These are phyloP conservation scores for Ascochyta viciae-villosae DNA, from an alignment of 2,329 filamentous ascomycete genomes.

Conservation along the genomic window DNA sequence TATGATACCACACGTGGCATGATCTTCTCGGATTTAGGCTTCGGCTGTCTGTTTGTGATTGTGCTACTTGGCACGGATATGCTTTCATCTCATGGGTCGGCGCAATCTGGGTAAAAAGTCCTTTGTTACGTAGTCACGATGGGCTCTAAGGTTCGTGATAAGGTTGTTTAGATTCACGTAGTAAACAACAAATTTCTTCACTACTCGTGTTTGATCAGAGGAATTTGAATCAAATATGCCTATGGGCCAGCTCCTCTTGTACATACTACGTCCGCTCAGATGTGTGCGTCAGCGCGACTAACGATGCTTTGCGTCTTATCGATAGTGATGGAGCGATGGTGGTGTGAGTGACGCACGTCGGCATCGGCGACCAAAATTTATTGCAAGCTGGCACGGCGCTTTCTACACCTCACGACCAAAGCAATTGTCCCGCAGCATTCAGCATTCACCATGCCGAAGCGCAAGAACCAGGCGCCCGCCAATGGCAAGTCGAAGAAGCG, in stretches of 20 bases:
- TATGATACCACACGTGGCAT: constrained; percentile 28
- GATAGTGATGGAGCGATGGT: constrained; percentile 15
- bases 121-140: constrained; percentile 11
- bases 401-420: background rate
- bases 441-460: constrained; percentile 43
- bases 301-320: background rate
- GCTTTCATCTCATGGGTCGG: constrained; percentile 19
- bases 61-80: constrained; percentile 21
- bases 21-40: constrained; percentile 18
- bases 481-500: constrained; percentile 53
- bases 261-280: too few species aligned
- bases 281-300: too few species aligned
- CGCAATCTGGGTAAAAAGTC: constrained; percentile 21
- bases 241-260: too few species aligned
- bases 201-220: background rate
- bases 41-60: constrained; percentile 15
- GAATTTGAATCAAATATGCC: too few species aligned
- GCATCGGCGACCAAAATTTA: constrained; percentile 13
- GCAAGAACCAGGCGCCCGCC: constrained; percentile 50
- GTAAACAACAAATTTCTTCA: constrained; percentile 19
- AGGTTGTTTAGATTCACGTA: constrained; percentile 19
- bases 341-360: constrained; percentile 18
- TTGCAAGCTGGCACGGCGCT: constrained; percentile 1
- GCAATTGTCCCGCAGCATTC: background rate
- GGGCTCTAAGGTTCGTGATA: constrained; percentile 7